These are phyloP conservation scores for Puccinia polysora DNA, from an alignment of 1,284 basidiomycete species.

Conservation along the genomic window DNA sequence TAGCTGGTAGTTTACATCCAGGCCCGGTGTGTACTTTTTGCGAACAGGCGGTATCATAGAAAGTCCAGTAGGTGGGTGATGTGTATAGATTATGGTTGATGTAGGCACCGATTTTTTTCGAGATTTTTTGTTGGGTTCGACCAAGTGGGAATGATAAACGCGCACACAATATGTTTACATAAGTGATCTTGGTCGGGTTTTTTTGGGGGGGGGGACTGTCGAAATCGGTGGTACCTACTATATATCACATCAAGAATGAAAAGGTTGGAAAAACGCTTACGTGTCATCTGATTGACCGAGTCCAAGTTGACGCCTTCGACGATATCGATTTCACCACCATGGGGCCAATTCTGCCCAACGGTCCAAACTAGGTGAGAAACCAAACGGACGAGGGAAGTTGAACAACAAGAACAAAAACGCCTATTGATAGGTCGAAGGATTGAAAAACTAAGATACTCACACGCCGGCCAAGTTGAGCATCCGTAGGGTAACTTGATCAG, in stretches of 20 bases:
- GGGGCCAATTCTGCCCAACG: slow-evolving; percentile 65
- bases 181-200: neutral
- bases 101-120: too few species aligned
- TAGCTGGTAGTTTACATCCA: slow-evolving; percentile 60
- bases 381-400: neutral
- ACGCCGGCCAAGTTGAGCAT: slow-evolving; percentile 76
- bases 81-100: too few species aligned
- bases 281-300: slow-evolving; percentile 20
- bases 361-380: slow-evolving; percentile 54
- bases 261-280: neutral
- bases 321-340: slow-evolving; percentile 67
- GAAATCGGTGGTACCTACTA: too few species aligned
- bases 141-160: neutral
- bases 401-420: slow-evolving; percentile 47
- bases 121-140: too few species aligned
- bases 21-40: slow-evolving; percentile 63
- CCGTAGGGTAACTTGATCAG: slow-evolving; percentile 70
- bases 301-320: slow-evolving; percentile 63
- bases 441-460: neutral
- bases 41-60: neutral
- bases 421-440: slow-evolving; percentile 55
- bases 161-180: neutral
- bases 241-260: too few species aligned
- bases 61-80: neutral
- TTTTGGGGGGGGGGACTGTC: too few species aligned